A percentile compares a stretch with the other conserved stretches of the same genome.
phyloP scores from a whole-genome alignment of 129 eudicot genomes.

The Lonicera japonica region DNA sequence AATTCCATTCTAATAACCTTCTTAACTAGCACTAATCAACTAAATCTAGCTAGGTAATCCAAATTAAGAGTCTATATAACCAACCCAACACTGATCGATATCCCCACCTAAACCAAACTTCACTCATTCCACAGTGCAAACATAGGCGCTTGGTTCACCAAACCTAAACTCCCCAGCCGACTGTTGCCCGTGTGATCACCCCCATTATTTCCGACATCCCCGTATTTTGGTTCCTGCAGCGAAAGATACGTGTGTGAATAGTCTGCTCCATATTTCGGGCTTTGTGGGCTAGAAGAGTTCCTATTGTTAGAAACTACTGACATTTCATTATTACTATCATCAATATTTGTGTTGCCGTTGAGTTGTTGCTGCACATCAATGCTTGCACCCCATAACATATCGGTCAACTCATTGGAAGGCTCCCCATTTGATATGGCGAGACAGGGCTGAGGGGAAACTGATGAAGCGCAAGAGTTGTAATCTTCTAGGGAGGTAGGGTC shows the following conservation, averaged over 20 bases:
- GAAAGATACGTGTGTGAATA: slow-evolving; percentile 21
- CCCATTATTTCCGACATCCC: slow-evolving; percentile 12
- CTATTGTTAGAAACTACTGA: not conserved
- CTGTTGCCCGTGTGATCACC: not conserved
- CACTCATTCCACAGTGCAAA: slow-evolving; percentile 53
- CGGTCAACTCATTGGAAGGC: slow-evolving; percentile 29
- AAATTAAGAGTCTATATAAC: too few relatives aligned
- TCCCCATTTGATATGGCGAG: slow-evolving; percentile 43
- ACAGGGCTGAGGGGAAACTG: slow-evolving; percentile 28
- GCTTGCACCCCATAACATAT: slow-evolving; percentile 35
- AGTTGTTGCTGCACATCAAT: not conserved
- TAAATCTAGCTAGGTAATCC: too few relatives aligned
- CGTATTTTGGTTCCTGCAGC: slow-evolving; percentile 21
- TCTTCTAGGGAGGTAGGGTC: slow-evolving; percentile 23
- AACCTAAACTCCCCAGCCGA: slow-evolving; percentile 10
- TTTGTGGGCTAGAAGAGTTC: slow-evolving; percentile 11
- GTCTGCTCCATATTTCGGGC: slow-evolving; percentile 19
- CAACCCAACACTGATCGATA: too few relatives aligned
- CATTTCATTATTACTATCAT: not conserved
- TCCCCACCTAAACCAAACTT: not conserved
- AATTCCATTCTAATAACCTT: too few relatives aligned
- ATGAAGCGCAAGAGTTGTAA: slow-evolving; percentile 29
- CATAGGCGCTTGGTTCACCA: slow-evolving; percentile 32
- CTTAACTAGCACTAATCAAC: too few relatives aligned
- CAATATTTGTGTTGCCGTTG: not conserved